These are phyloP conservation scores for Tritrichomonas foetus DNA, from an alignment of 208 protist species.

Conservation along the genomic window DNA sequence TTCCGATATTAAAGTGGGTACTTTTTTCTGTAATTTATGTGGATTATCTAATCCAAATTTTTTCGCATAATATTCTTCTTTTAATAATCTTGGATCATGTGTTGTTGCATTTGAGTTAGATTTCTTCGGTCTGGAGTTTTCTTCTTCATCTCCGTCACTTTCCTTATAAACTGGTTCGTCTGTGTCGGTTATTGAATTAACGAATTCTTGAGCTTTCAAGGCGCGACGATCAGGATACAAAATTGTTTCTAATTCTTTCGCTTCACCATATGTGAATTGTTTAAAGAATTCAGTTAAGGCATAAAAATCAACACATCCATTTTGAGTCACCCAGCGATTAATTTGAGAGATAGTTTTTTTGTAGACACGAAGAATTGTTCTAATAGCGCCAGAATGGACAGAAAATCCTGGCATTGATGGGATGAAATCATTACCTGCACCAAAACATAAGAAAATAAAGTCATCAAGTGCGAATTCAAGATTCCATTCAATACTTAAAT, in stretches of 20 bases:
- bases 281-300: neutral
- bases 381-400: conserved; percentile 79
- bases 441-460: conserved; percentile 71
- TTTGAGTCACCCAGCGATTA: conserved; percentile 66
- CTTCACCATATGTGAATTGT: neutral
- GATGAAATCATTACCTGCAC: conserved; percentile 96
- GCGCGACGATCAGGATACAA: neutral
- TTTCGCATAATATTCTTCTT: conserved; percentile 23
- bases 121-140: neutral
- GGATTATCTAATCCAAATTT: neutral
- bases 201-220: neutral
- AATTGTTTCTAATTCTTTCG: conserved; percentile 19
- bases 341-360: conserved; percentile 63
- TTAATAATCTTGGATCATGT: neutral
- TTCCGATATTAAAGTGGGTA: neutral
- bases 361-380: conserved; percentile 74
- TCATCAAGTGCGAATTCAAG: conserved; percentile 50
- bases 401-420: conserved; percentile 79
- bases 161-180: neutral
- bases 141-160: neutral
- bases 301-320: conserved; percentile 54
- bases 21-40: neutral
- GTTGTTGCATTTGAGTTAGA: neutral
- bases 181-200: neutral
- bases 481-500: conserved; percentile 40